These are phyloP conservation scores for Aspergillus ostianus DNA, from an alignment of 495 filamentous ascomycete genomes.

Conservation along the genomic window DNA sequence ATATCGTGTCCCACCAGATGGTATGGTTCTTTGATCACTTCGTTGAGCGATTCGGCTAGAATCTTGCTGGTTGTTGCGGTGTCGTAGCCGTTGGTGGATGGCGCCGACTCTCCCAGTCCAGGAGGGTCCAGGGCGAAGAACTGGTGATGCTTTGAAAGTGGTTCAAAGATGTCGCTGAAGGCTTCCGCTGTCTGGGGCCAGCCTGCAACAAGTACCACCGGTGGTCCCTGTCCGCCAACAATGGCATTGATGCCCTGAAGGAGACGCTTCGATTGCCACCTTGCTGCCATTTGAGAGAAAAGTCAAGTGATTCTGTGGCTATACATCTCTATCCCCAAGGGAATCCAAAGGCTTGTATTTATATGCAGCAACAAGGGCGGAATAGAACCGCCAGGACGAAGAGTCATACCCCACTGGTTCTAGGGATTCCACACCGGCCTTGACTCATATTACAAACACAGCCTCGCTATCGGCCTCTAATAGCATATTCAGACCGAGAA, in stretches of 20 bases:
- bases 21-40: conserved; percentile 18
- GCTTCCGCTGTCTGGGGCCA: conserved; percentile 32
- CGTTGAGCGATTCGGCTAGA: conserved; percentile 24
- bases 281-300: conserved; percentile 14
- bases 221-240: conserved; percentile 24
- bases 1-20: conserved; percentile 30
- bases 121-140: conserved; percentile 28
- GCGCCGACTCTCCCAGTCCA: conserved; percentile 22
- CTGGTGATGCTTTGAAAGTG: conserved; percentile 23
- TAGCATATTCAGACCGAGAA: neutral
- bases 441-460: neutral
- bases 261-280: conserved; percentile 25
- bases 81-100: conserved; percentile 20
- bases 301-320: neutral
- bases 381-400: neutral
- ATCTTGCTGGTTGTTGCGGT: conserved; percentile 24
- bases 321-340: neutral
- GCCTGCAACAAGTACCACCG: conserved; percentile 25
- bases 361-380: neutral
- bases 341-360: neutral
- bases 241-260: conserved; percentile 27
- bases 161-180: conserved; percentile 23
- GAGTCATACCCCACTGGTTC: neutral
- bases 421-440: neutral
- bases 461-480: neutral